Evolutionary conservation across 768 basidiomycete genomes (phyloP).

Genomic region (Pisolithus orientalis): DNA sequence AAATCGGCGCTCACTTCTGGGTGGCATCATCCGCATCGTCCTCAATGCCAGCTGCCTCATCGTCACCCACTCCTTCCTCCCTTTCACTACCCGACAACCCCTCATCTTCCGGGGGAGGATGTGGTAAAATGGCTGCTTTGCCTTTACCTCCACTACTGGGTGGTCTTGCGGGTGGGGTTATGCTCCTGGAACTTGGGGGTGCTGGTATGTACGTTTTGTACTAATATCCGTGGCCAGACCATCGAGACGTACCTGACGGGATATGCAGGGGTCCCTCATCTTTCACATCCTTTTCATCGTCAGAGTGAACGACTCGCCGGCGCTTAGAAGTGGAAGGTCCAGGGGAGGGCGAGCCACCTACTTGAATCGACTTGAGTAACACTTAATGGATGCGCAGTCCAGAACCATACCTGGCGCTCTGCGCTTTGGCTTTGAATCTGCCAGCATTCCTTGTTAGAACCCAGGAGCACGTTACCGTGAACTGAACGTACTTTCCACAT

Average conservation of each 20-base stretch:
- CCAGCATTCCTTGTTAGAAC: no score
- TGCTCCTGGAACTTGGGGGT: not conserved
- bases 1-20: slow-evolving; percentile 46
- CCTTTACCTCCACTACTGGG: slow-evolving; percentile 15
- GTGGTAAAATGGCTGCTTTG: slow-evolving; percentile 8
- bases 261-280: slow-evolving; percentile 1
- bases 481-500: slow-evolving; percentile 6
- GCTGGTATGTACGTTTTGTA: not conserved
- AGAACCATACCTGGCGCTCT: no score
- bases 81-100: slow-evolving; percentile 29
- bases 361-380: not conserved
- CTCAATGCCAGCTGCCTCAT: slow-evolving; percentile 38
- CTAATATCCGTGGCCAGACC: no score
- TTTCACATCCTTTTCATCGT: slow-evolving; percentile 38
- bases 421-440: no score
- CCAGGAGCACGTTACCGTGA: not conserved
- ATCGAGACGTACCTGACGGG: not conserved
- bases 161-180: not conserved
- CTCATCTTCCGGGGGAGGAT: slow-evolving; percentile 26
- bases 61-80: slow-evolving; percentile 34
- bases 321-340: slow-evolving; percentile 37
- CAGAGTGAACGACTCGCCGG: slow-evolving; percentile 48
- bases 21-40: slow-evolving; percentile 43
- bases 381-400: no score
- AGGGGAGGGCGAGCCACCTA: slow-evolving; percentile 9